Base-by-base conservation (phyloP, 1,284 basidiomycete genomes). In the Fistulinella cinereoalba region DNA sequence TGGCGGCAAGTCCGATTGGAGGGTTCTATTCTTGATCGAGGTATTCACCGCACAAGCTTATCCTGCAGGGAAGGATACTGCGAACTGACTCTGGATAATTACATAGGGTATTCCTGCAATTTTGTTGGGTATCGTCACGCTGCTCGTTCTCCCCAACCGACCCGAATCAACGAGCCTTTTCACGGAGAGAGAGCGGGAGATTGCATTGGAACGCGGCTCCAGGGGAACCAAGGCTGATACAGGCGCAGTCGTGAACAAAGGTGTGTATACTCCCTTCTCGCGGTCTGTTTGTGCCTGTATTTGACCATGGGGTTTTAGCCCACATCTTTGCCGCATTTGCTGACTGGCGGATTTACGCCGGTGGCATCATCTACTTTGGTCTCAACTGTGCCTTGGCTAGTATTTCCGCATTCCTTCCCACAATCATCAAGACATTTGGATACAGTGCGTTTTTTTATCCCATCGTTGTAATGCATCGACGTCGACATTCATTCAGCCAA, bases 391-490 rank as follows among this genome's bases (percentile, higher is more conserved):
- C 85, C 2, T 73, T 92, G 2, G 86, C 87, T 9, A 85, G 84
- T 3, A 84, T 89, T 37, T 83, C 84, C 3, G 92, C 88, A 0
- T 94, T 93, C 69, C 69, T 93, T 21, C 91, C 91, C 0, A 93
- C 90, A 0, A 91, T 92, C 57, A 81, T 92, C 51, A 77, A 75
- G 43, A 85, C 83, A 0, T 80, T 89, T 56, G 84, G 81, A 13
- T 79, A 75, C 58, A 77, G 78, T 77, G 53, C 31, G 68, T 65
- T n/a, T n/a, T n/a, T n/a, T n/a, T n/a, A n/a, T n/a, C n/a, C n/a
- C n/a, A n/a, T n/a, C n/a, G n/a, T n/a, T n/a, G n/a, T n/a, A n/a
- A n/a, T n/a, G n/a, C n/a, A n/a, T n/a, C n/a, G n/a, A n/a, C n/a
- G n/a, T n/a, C n/a, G n/a, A n/a, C n/a, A n/a, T 23, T 15, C 40